Evolutionary conservation across 306 rosid species (phyloP), one percentile per base, ranked within the genome.

Genomic region (Gillenia trifoliata): DNA sequence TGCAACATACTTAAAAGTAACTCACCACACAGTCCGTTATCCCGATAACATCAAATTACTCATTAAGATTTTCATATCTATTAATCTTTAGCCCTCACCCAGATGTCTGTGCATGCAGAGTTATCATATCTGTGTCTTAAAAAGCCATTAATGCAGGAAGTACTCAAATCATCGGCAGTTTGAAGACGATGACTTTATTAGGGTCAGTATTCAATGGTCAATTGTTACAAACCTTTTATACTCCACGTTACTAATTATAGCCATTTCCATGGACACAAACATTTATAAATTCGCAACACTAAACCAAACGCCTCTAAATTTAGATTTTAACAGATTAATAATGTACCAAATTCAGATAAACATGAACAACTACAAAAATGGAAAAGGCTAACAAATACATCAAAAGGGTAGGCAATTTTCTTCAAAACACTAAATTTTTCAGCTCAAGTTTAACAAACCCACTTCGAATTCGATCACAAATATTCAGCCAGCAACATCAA

Each of bases 191-290:
- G 74, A 6, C 23, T 67, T n/a, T 3, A 19, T 9, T 28, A 20
- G 34, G 57, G 28, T 52, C n/a, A 64, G 23, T 64, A 7, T n/a
- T 33, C 40, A 19, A 11, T 6, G 8, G 34, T 54, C 12, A 64
- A 7, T 26, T 30, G 38, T 36, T 65, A 15, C 26, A 52, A 34
- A 9, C 20, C 40, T 52, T 62, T 49, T 13, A 6, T 6, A 66
- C 45, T 16, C 56, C 11, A 60, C 54, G 34, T 0, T 43, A 16
- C 71, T 15, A 59, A 40, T 16, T 26, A 72, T 19, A 57, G 23
- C 54, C 67, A 41, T 40, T 55, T 64, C 78, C 52, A 49, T 43
- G 64, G 13, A 47, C 71, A 63, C 64, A 2, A 38, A 38, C 76
- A 56, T 72, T 56, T 72, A 22, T 59, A 59, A 72, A 60, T 59